phyloP scores from a whole-genome alignment of 345 rosid genomes.

The Citrus medica region DNA sequence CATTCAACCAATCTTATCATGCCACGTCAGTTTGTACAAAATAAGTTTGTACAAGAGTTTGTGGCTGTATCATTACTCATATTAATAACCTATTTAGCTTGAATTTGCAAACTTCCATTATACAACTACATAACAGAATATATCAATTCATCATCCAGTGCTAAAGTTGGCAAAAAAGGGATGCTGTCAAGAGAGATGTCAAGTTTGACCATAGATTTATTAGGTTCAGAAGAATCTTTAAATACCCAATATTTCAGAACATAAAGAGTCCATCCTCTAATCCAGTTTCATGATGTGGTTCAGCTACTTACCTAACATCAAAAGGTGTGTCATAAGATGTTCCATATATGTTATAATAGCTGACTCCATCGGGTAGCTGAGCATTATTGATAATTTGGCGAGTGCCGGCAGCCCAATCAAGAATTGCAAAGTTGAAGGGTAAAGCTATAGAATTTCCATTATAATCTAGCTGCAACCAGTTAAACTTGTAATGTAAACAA shows the following conservation, averaged over 20 bases:
- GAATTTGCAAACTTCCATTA: neutral
- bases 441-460: slow-evolving; percentile 58
- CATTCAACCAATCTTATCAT: too few relatives aligned
- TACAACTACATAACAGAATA: neutral
- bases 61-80: too few relatives aligned
- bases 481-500: neutral
- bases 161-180: neutral
- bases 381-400: slow-evolving; percentile 52
- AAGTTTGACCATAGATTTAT: neutral
- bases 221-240: neutral
- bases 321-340: slow-evolving; percentile 77
- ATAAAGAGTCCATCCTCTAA: neutral
- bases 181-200: neutral
- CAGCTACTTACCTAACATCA: slow-evolving; percentile 63
- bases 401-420: slow-evolving; percentile 72
- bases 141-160: neutral
- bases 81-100: neutral
- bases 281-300: neutral
- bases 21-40: too few relatives aligned
- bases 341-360: slow-evolving; percentile 80
- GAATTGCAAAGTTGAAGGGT: slow-evolving; percentile 70
- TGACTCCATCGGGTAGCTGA: slow-evolving; percentile 63
- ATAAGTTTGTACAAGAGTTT: too few relatives aligned
- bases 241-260: neutral
- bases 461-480: slow-evolving; percentile 50